Evolutionary conservation across 768 basidiomycete species (phyloP).

Genomic region (Chlorophyllum brunneum): DNA sequence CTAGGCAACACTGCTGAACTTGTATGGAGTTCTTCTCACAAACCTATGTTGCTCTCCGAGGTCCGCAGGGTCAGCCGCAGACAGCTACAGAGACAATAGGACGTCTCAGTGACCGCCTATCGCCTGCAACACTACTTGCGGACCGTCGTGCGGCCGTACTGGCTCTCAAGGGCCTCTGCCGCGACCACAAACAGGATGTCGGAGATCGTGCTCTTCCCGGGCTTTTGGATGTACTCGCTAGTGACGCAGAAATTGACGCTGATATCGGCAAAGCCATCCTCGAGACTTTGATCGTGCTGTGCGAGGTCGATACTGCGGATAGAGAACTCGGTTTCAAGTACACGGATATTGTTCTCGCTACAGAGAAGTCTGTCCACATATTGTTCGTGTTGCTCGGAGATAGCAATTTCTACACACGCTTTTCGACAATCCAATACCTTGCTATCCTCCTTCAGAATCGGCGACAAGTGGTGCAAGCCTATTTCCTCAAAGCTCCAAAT

Average conservation of each 20-base stretch:
- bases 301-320: constrained; percentile 61
- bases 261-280: constrained; percentile 91
- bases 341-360: constrained; percentile 74
- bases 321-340: constrained; percentile 82
- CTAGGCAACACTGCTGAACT: not conserved
- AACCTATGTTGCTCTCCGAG: constrained; percentile 81
- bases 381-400: constrained; percentile 76
- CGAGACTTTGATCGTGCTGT: constrained; percentile 84
- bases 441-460: constrained; percentile 79
- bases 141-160: constrained; percentile 94
- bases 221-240: constrained; percentile 76
- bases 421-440: constrained; percentile 79
- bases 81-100: constrained; percentile 82
- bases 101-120: constrained; percentile 83
- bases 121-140: constrained; percentile 84
- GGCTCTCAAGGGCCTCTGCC: constrained; percentile 85
- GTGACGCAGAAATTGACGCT: constrained; percentile 86
- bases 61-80: constrained; percentile 80
- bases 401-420: constrained; percentile 80
- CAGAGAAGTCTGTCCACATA: constrained; percentile 67
- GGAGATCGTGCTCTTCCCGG: constrained; percentile 74
- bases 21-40: constrained; percentile 82
- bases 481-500: constrained; percentile 82
- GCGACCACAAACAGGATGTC: constrained; percentile 90
- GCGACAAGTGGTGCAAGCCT: constrained; percentile 78